Conservation (phyloP, 305 asterid genomes). For the Fraxinus paxiana region DNA sequence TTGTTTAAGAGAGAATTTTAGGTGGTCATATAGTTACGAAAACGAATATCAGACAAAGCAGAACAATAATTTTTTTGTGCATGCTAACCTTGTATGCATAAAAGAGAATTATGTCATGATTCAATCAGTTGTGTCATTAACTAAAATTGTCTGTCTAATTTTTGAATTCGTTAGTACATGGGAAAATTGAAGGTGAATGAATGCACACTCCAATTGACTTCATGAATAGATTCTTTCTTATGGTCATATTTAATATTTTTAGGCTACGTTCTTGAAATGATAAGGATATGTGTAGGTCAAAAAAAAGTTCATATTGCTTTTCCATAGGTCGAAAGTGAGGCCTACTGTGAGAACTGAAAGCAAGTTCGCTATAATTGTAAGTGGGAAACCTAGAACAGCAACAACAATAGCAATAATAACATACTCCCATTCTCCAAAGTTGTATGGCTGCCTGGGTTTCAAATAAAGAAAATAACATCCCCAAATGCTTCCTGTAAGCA, state of each 20-base stretch:
- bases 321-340: neutral
- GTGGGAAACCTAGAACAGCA: neutral
- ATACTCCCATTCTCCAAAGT: neutral
- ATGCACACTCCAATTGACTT: neutral
- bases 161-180: neutral
- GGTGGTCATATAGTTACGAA: neutral
- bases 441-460: neutral
- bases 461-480: neutral
- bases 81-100: neutral
- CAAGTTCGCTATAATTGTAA: neutral
- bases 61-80: neutral
- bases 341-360: neutral
- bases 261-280: neutral
- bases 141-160: neutral
- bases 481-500: neutral
- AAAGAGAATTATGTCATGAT: neutral
- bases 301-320: neutral
- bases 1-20: neutral
- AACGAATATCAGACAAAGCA: neutral
- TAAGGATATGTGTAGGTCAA: neutral
- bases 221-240: neutral
- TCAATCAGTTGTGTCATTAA: neutral
- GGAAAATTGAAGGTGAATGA: neutral
- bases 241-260: neutral
- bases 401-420: neutral